Percentiles rank a stretch among this genome's conserved stretches.
phyloP scores from a whole-genome alignment of 805 yeast species.

The Lipomyces yamanashiensis region DNA sequence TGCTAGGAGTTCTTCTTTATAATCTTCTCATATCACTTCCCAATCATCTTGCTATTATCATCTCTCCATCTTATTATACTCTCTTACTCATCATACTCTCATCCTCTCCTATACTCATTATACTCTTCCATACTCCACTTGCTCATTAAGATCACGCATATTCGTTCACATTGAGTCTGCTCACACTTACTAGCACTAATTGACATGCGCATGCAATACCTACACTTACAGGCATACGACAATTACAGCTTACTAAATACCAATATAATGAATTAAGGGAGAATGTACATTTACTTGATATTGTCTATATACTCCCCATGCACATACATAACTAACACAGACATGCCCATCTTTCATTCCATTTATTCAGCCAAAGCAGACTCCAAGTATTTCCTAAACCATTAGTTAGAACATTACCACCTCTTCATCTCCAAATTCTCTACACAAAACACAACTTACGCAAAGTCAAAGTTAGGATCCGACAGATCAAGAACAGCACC shows the following conservation, averaged over 20 bases:
- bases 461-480: constrained; percentile 90
- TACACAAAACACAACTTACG: constrained; percentile 37
- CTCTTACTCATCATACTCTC: no score
- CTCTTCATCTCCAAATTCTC: not conserved
- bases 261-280: no score
- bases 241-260: no score
- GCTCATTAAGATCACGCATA: no score
- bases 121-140: no score
- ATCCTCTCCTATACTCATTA: no score
- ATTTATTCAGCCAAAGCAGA: constrained; percentile 1
- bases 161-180: no score
- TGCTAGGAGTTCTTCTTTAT: not conserved
- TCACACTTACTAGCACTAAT: no score
- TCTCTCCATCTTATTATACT: no score
- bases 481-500: constrained; percentile 62
- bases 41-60: not conserved
- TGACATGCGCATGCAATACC: no score
- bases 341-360: not conserved
- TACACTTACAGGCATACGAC: no score
- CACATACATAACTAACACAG: not conserved
- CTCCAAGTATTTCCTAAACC: constrained; percentile 27
- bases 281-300: not conserved
- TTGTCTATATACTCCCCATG: not conserved
- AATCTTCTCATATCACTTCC: not conserved
- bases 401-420: not conserved